Evolutionary conservation across 2,329 filamentous ascomycete species (phyloP).

Genomic region (Chaetomiaceae sp.): DNA sequence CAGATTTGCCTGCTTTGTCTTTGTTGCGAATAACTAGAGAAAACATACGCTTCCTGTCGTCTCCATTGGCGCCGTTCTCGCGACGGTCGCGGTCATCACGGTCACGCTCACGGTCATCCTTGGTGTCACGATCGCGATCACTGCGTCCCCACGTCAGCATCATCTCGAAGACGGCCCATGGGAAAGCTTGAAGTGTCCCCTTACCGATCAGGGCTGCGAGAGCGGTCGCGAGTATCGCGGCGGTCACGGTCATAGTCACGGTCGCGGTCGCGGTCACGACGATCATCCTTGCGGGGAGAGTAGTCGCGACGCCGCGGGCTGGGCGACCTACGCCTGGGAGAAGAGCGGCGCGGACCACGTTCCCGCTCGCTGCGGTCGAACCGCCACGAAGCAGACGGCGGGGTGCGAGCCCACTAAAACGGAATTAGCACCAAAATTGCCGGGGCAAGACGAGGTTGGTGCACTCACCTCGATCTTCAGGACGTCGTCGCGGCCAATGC

Average conservation of each 20-base stretch:
- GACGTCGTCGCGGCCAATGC: slow-evolving; percentile 89
- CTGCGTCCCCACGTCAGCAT: slow-evolving; percentile 23
- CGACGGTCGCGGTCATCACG: slow-evolving; percentile 69
- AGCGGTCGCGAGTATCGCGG: slow-evolving; percentile 68
- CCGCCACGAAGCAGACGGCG: slow-evolving; percentile 95
- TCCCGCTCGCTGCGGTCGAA: slow-evolving; percentile 62
- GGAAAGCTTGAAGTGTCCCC: slow-evolving; percentile 4
- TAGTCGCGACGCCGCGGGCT: slow-evolving; percentile 78
- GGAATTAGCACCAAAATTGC: slow-evolving; percentile 9
- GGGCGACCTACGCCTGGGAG: slow-evolving; percentile 64
- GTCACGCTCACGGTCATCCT: slow-evolving; percentile 54
- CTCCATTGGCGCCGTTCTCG: slow-evolving; percentile 75
- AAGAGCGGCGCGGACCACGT: slow-evolving; percentile 46
- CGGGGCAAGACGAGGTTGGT: no score
- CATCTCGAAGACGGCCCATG: not conserved
- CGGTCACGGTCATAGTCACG: slow-evolving; percentile 70
- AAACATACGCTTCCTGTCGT: slow-evolving; percentile 78
- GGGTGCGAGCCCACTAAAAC: slow-evolving; percentile 92
- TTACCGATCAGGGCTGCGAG: slow-evolving; percentile 64
- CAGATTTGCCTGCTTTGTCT: slow-evolving; percentile 25
- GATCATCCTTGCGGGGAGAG: slow-evolving; percentile 84
- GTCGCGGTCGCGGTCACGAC: slow-evolving; percentile 73
- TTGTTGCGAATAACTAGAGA: slow-evolving; percentile 13
- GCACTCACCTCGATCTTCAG: slow-evolving; percentile 91
- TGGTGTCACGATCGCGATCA: slow-evolving; percentile 39